A percentile compares a stretch with the other conserved stretches of the same genome.
phyloP scores from a whole-genome alignment of 164 flowering plant species.

The Dillenia suffruticosa region DNA sequence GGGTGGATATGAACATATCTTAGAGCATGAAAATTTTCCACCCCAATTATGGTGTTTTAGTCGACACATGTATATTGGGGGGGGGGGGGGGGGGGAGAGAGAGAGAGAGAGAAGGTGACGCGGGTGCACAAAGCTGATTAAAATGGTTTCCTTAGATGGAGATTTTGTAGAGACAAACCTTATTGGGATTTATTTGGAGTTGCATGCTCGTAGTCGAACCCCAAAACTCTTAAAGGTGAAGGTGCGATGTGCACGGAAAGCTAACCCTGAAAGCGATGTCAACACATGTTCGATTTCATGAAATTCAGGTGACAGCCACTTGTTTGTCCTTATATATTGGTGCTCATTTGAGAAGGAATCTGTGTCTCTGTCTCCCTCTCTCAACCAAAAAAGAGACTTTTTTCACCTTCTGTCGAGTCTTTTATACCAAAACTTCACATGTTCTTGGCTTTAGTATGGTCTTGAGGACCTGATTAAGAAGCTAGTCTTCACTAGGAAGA shows the following conservation, averaged over 20 bases:
- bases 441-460: conserved; percentile 19
- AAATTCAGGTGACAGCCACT: conserved; percentile 12
- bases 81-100: not conserved
- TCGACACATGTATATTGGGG: not conserved
- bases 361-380: conserved; percentile 2
- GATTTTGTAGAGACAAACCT: conserved; percentile 15
- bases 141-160: conserved; percentile 17
- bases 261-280: conserved; percentile 8
- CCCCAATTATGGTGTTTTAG: too few relatives aligned
- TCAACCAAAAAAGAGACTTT: not conserved
- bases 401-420: conserved; percentile 5
- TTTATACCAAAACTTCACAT: conserved; percentile 32
- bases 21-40: too few relatives aligned
- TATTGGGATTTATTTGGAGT: conserved; percentile 9
- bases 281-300: conserved; percentile 4
- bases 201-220: conserved; percentile 10
- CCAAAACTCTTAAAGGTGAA: conserved; percentile 15
- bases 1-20: too few relatives aligned
- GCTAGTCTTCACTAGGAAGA: conserved; percentile 16
- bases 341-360: conserved; percentile 26
- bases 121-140: conserved; percentile 1
- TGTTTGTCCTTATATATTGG: conserved; percentile 39
- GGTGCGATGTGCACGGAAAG: conserved; percentile 12
- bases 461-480: conserved; percentile 2
- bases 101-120: not conserved